Conservation (phyloP, 148 eudicot genomes). For the Chenopodium quinoa region DNA sequence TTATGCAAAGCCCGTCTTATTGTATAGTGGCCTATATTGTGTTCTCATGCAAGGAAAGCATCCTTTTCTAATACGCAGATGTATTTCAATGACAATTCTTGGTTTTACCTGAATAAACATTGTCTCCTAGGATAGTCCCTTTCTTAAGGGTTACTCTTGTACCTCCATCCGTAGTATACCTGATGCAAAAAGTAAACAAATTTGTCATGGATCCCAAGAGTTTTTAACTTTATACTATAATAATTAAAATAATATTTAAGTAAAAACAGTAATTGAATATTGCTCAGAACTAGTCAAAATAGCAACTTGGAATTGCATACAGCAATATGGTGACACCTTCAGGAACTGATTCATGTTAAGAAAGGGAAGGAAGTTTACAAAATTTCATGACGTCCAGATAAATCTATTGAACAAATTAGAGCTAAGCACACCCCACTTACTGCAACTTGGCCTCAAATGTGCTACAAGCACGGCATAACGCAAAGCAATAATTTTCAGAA, state of each 20-base stretch:
- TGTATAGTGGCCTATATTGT: background rate
- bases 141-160: conserved; percentile 68
- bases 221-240: background rate
- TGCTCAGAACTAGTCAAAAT: background rate
- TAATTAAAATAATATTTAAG: background rate
- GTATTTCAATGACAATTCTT: background rate
- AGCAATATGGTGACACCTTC: background rate
- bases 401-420: background rate
- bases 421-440: background rate
- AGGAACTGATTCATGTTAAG: background rate
- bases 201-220: conserved; percentile 1
- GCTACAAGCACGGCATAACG: background rate
- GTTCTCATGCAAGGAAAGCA: conserved; percentile 6
- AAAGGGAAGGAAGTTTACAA: background rate
- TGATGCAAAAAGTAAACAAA: conserved; percentile 27
- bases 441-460: background rate
- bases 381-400: background rate
- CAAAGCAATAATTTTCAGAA: background rate
- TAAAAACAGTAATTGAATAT: background rate
- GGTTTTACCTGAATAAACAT: conserved; percentile 71
- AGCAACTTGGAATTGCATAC: background rate
- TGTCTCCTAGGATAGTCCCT: conserved; percentile 76
- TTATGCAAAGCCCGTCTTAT: background rate
- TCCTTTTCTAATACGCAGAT: conserved; percentile 3
- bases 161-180: conserved; percentile 98